Evolutionary conservation across 1,139 yeast species (phyloP).

Genomic region (Torulaspora globosa): DNA sequence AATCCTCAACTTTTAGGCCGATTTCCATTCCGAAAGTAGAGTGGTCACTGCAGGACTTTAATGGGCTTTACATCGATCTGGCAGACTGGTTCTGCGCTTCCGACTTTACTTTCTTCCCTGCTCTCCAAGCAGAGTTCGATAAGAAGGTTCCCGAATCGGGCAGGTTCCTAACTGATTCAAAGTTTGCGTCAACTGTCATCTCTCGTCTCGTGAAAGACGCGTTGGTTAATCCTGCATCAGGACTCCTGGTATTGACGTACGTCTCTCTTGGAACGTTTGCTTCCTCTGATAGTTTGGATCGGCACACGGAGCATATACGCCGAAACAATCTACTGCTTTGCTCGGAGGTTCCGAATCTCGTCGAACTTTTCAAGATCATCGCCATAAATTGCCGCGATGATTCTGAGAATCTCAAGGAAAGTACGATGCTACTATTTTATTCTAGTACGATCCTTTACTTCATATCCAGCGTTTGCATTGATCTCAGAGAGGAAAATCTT

Average conservation of each 20-base stretch:
- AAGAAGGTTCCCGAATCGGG: slow-evolving; percentile 21
- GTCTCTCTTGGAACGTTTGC: slow-evolving; percentile 31
- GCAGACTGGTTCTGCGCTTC: slow-evolving; percentile 60
- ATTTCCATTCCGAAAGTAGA: slow-evolving; percentile 42
- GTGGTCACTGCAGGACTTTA: slow-evolving; percentile 45
- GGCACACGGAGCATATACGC: slow-evolving; percentile 23
- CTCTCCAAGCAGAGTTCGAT: slow-evolving; percentile 21
- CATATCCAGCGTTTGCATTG: slow-evolving; percentile 36
- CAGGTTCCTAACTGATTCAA: slow-evolving; percentile 21
- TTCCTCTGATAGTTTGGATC: slow-evolving; percentile 11
- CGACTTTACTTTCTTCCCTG: slow-evolving; percentile 42
- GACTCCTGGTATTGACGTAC: slow-evolving; percentile 24
- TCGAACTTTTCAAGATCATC: slow-evolving; percentile 23
- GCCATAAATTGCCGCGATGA: slow-evolving; percentile 31
- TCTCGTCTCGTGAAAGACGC: slow-evolving; percentile 12
- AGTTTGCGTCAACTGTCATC: slow-evolving; percentile 19
- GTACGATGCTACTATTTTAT: slow-evolving; percentile 37
- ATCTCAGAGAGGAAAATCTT: slow-evolving; percentile 23
- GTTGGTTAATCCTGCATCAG: slow-evolving; percentile 8
- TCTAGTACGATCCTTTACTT: slow-evolving; percentile 55
- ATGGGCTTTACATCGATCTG: slow-evolving; percentile 45
- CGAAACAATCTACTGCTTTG: slow-evolving; percentile 24
- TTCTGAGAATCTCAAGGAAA: slow-evolving; percentile 18
- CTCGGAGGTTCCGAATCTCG: slow-evolving; percentile 14
- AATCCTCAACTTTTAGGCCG: slow-evolving; percentile 27